A percentile compares a stretch with the other conserved stretches of the same genome.
Conservation (phyloP, 495 filamentous ascomycete species). For the Hypomontagnella monticulosa region DNA sequence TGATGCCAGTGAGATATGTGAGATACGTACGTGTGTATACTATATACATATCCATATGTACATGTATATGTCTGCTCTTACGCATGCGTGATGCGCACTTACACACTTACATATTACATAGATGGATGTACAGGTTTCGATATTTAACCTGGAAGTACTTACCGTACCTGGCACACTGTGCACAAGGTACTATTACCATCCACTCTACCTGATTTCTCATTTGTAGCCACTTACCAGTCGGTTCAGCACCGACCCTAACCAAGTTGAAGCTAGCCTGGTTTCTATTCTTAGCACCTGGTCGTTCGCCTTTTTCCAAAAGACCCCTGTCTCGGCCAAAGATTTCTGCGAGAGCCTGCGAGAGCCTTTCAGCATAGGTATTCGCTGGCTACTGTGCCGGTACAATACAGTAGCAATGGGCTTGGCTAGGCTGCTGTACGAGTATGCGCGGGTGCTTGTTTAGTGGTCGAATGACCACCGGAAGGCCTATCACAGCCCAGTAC, state of each 20-base stretch:
- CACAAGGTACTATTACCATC: background rate
- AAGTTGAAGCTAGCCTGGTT: constrained; percentile 20
- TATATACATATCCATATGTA: background rate
- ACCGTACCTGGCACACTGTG: constrained; percentile 12
- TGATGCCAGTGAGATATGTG: no score
- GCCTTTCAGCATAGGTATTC: constrained; percentile 6
- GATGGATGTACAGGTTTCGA: background rate
- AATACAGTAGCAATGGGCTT: constrained; percentile 7
- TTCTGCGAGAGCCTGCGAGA: constrained; percentile 29
- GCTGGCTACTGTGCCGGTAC: constrained; percentile 11
- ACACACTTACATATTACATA: no score
- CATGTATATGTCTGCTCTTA: background rate
- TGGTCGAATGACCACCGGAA: constrained; percentile 36
- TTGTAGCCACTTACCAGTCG: constrained; percentile 13
- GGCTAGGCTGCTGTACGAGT: constrained; percentile 1
- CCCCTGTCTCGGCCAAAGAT: constrained; percentile 35
- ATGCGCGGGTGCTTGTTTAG: background rate
- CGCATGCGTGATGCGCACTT: no score
- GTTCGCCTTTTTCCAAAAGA: constrained; percentile 5
- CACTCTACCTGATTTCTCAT: constrained; percentile 30
- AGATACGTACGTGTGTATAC: background rate
- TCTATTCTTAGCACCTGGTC: constrained; percentile 33
- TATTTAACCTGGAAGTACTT: background rate
- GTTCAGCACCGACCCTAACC: constrained; percentile 25
- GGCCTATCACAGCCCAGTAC: constrained; percentile 30